A percentile compares a stretch with the other conserved stretches of the same genome.
phyloP scores from a whole-genome alignment of 352 stramenopile genomes.

The Thraustochytrium striatum region DNA sequence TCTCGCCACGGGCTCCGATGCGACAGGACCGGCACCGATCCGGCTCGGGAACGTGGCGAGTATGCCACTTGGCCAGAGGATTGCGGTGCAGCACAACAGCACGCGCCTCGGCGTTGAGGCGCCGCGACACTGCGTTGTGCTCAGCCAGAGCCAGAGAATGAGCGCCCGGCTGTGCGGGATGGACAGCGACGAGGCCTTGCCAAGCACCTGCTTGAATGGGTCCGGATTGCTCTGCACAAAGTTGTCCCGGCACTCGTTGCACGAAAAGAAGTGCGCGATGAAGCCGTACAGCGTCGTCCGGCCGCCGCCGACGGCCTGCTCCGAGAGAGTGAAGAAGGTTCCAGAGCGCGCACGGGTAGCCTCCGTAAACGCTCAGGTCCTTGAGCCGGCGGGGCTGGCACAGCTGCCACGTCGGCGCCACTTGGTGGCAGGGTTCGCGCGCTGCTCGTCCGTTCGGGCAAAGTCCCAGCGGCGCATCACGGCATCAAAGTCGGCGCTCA shows the following conservation, averaged over 20 bases:
- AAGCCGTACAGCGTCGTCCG: conserved; percentile 9
- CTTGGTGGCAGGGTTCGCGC: conserved; percentile 6
- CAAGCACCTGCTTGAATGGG: background rate
- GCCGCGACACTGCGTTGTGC: conserved; percentile 32
- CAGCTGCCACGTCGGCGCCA: background rate
- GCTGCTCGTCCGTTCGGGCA: background rate
- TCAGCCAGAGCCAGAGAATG: conserved; percentile 31
- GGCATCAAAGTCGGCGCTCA: background rate
- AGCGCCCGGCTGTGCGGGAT: background rate
- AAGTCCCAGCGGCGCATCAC: conserved; percentile 15
- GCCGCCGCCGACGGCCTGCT: background rate
- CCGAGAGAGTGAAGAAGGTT: conserved; percentile 19
- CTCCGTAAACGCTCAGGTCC: background rate
- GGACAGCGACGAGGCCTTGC: background rate
- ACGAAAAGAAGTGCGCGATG: conserved; percentile 34
- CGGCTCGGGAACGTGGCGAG: background rate
- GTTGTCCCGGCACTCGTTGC: conserved; percentile 13
- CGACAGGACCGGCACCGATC: conserved; percentile 16
- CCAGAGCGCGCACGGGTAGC: conserved; percentile 39
- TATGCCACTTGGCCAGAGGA: background rate
- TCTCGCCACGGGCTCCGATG: background rate
- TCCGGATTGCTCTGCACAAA: conserved; percentile 41
- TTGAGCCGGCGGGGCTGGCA: background rate
- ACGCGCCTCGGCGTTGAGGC: conserved; percentile 20
- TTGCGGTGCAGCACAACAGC: background rate